These are phyloP conservation scores for Gossypium thurberi DNA, from an alignment of 345 rosid genomes.

Conservation along the genomic window DNA sequence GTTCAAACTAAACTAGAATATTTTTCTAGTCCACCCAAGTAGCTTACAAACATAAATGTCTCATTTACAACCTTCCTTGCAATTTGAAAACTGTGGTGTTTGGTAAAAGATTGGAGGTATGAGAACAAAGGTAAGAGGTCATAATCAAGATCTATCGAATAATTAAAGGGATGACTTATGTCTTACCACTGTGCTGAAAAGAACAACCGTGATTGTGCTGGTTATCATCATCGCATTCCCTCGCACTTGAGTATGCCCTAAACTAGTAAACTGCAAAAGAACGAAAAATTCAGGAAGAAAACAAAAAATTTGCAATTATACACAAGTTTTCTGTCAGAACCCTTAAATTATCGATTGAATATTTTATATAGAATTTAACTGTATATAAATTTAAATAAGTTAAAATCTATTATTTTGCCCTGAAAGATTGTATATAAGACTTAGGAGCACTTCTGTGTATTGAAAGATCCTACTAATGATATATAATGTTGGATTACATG, in stretches of 20 bases:
- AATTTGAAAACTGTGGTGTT: not conserved
- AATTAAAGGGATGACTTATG: not conserved
- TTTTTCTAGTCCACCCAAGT: too few relatives aligned
- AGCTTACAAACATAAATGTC: not conserved
- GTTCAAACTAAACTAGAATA: too few relatives aligned
- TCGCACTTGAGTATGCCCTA: slow-evolving; percentile 51
- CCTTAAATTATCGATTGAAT: not conserved
- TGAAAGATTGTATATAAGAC: not conserved
- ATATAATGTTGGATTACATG: not conserved
- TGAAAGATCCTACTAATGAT: not conserved
- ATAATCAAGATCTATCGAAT: not conserved
- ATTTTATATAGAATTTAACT: not conserved
- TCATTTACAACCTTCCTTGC: not conserved
- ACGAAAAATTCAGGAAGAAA: not conserved
- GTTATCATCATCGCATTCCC: slow-evolving; percentile 90
- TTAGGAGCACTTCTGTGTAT: not conserved
- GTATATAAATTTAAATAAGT: not conserved
- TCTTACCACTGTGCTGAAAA: slow-evolving; percentile 87
- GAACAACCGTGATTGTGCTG: slow-evolving; percentile 90
- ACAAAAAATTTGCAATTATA: not conserved
- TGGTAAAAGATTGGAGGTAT: not conserved
- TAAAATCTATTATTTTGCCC: not conserved
- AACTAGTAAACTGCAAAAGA: slow-evolving; percentile 54
- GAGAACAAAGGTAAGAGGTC: not conserved
- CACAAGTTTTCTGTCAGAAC: not conserved